Evolutionary conservation across 2,329 filamentous ascomycete species (phyloP).

Genomic region (Pseudopyrenochaeta lycopersici): DNA sequence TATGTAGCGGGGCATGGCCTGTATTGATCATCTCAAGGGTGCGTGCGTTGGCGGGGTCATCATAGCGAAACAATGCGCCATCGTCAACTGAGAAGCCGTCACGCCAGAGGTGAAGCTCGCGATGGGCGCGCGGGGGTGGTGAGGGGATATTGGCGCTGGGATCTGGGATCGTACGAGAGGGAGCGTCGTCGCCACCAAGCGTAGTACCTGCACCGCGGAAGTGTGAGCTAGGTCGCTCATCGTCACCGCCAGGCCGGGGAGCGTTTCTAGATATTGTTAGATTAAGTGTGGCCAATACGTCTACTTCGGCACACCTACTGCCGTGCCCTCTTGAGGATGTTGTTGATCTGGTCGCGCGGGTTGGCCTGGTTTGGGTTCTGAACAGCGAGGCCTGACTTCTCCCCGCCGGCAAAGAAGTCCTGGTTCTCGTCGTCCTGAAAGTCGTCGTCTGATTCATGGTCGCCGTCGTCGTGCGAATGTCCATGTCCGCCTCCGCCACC

Average conservation of each 20-base stretch:
- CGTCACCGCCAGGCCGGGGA: conserved; percentile 64
- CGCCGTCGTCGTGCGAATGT: conserved; percentile 58
- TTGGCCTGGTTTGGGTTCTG: conserved; percentile 68
- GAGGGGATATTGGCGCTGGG: conserved; percentile 54
- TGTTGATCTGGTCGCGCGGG: conserved; percentile 59
- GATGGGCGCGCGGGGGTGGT: conserved; percentile 65
- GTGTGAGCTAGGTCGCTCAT: conserved; percentile 58
- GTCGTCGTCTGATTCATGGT: conserved; percentile 68
- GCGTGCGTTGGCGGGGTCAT: conserved; percentile 77
- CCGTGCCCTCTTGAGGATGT: conserved; percentile 59
- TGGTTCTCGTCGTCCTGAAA: conserved; percentile 67
- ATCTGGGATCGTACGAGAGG: conserved; percentile 74
- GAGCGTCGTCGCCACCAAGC: conserved; percentile 78
- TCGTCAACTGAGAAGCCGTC: conserved; percentile 89
- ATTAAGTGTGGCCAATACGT: conserved; percentile 1
- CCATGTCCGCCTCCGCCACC: conserved; percentile 52
- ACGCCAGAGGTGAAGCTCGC: conserved; percentile 80
- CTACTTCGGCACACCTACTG: conserved; percentile 40
- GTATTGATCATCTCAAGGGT: conserved; percentile 79
- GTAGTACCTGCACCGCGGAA: conserved; percentile 79
- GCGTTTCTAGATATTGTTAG: conserved; percentile 62
- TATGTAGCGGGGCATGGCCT: conserved; percentile 77
- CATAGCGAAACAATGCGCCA: conserved; percentile 78
- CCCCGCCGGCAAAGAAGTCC: conserved; percentile 83
- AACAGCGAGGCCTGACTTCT: conserved; percentile 80